A percentile compares a stretch with the other conserved stretches of the same genome.
Conservation (phyloP, 1,284 basidiomycete species). For the Leccinum fuscescens region DNA sequence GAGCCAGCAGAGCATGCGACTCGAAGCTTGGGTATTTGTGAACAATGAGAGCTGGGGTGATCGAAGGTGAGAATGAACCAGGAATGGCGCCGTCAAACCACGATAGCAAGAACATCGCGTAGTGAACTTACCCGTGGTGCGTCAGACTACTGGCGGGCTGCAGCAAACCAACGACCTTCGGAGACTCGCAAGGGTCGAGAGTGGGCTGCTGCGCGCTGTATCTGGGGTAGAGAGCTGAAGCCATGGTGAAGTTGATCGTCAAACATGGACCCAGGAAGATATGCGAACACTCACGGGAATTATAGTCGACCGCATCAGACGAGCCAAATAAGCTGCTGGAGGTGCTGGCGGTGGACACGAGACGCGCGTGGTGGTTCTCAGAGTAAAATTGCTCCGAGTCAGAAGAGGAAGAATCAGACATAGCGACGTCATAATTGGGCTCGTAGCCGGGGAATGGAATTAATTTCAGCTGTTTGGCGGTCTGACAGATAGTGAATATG, state of each 20-base stretch:
- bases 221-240: conserved; percentile 55
- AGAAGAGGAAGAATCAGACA: conserved; percentile 56
- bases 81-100: conserved; percentile 13
- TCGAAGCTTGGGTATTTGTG: conserved; percentile 74
- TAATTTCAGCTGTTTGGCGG: conserved; percentile 67
- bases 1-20: conserved; percentile 61
- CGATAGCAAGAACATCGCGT: not conserved
- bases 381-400: conserved; percentile 54
- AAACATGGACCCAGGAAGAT: not conserved
- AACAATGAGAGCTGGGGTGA: conserved; percentile 56
- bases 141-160: conserved; percentile 62
- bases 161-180: conserved; percentile 56
- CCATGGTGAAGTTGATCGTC: not conserved
- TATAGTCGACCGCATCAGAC: conserved; percentile 37
- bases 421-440: conserved; percentile 60
- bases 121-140: conserved; percentile 39
- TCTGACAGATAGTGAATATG: conserved; percentile 36
- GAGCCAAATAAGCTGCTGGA: conserved; percentile 44
- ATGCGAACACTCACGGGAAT: conserved; percentile 35
- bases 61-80: conserved; percentile 10
- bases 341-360: conserved; percentile 64
- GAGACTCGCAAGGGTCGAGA: conserved; percentile 44
- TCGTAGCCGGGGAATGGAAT: conserved; percentile 67
- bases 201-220: conserved; percentile 62
- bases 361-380: conserved; percentile 55